Evolutionary conservation across 495 filamentous ascomycete genomes (phyloP), one percentile per base, ranked within the genome.

Genomic region (Podospora australis): DNA sequence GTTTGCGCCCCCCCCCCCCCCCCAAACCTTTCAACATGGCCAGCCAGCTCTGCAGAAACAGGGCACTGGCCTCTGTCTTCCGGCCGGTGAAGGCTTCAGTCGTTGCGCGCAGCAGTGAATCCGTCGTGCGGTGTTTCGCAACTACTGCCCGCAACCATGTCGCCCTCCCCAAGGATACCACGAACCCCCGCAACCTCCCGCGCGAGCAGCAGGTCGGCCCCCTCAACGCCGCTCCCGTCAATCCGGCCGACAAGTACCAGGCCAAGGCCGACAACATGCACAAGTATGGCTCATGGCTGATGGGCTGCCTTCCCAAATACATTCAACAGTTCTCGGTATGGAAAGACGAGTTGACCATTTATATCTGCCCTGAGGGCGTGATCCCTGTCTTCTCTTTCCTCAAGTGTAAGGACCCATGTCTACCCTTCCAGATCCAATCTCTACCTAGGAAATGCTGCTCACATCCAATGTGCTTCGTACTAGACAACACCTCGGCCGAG

Each of bases 261-360:
- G 82, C 82, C 56, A 87, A 91, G 71, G 78, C 86, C 58, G 83
- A 92, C 52, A 70, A 79, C 59, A 74, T 97, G 54, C 92, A 97
- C 75, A 82, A 77, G 55, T 99, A 99, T 63, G 94, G 94, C 54
- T 81, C 92, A 63, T 99, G 96, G 72, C 78, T 99, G 59, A 86
- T 97, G 77, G 91, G 90, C 48, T 94, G 88, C 65, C 74, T 99
- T 51, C 94, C 94, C 48, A 97, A 95, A 75, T 94, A 95, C 69
- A 81, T 99, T 58, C 94, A 99, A 72, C 94, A 99, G 69, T 96
- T 96, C 77, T 89, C 88, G 30, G 91, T 98, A 24, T 97, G 91
- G 94, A 99, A 99, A 75, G 92, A 99, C 65, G 94, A 99, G 65
- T 79, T 99, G 51, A 86, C 83, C 49, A 87, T 99, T 65, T 92